phyloP scores from a whole-genome alignment of 345 rosid genomes.

The Turritis glabra region DNA sequence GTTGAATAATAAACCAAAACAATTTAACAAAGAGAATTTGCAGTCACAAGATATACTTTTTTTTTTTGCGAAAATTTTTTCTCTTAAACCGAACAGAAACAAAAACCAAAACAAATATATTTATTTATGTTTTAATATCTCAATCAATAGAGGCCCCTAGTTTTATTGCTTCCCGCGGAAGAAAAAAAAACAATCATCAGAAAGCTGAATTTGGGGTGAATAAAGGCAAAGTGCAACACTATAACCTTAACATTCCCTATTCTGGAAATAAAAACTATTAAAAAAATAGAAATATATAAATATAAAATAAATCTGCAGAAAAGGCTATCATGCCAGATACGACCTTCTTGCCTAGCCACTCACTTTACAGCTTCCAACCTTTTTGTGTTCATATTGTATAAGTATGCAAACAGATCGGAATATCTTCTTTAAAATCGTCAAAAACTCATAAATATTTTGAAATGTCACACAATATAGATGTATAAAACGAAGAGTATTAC shows the following conservation, averaged over 20 bases:
- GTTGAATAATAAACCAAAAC: constrained; percentile 10
- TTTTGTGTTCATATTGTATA: constrained; percentile 26
- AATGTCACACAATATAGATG: background rate
- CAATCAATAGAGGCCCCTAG: constrained; percentile 7
- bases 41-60: background rate
- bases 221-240: constrained; percentile 29
- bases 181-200: constrained; percentile 24
- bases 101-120: background rate
- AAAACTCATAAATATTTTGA: background rate
- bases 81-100: background rate
- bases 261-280: constrained; percentile 28
- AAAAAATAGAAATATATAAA: background rate
- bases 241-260: constrained; percentile 38
- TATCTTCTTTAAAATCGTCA: background rate
- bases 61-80: background rate
- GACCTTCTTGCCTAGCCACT: constrained; percentile 27
- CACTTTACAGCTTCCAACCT: constrained; percentile 27
- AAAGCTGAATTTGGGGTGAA: constrained; percentile 24
- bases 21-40: background rate
- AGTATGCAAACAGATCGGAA: background rate
- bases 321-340: constrained; percentile 20
- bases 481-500: background rate
- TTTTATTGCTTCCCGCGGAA: constrained; percentile 28
- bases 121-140: background rate
- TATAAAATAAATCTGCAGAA: background rate